Conservation (phyloP, 2,329 filamentous ascomycete genomes). For the Raffaelea arxii region DNA sequence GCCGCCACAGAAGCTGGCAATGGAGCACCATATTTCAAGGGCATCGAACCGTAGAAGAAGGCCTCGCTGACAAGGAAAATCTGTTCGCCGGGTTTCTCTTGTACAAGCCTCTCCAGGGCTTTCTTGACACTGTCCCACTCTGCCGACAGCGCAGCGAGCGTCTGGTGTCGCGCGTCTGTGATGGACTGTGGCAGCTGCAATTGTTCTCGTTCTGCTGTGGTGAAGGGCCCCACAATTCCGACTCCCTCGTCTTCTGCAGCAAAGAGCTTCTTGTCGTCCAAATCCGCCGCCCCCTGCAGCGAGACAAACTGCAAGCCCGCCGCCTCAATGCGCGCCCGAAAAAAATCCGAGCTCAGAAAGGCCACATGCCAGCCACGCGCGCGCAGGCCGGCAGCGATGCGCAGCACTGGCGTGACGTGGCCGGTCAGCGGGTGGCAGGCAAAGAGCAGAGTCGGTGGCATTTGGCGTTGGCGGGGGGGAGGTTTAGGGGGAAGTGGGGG, state of each 20-base stretch:
- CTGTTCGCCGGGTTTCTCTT: constrained; percentile 10
- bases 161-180: constrained; percentile 21
- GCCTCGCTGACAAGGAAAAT: constrained; percentile 24
- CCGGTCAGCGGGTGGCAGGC: constrained; percentile 26
- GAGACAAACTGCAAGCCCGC: constrained; percentile 23
- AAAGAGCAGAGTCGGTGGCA: constrained; percentile 18
- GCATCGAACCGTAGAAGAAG: constrained; percentile 26
- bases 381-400: constrained; percentile 22
- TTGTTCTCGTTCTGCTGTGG: no score
- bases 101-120: constrained; percentile 16
- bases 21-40: constrained; percentile 20
- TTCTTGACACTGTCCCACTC: constrained; percentile 23
- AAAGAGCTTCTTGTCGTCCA: constrained; percentile 20
- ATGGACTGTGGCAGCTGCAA: constrained; percentile 16
- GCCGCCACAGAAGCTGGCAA: constrained; percentile 13
- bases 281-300: constrained; percentile 20
- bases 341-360: constrained; percentile 26
- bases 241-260: constrained; percentile 9
- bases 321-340: constrained; percentile 22
- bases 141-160: constrained; percentile 21
- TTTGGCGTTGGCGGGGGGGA: not conserved
- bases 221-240: constrained; percentile 15
- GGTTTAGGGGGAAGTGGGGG: not conserved
- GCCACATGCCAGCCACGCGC: constrained; percentile 21
- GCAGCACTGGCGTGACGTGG: constrained; percentile 25